Evolutionary conservation across 2,329 filamentous ascomycete genomes (phyloP), one percentile per base, ranked within the genome.

Genomic region (Periconia sp.): DNA sequence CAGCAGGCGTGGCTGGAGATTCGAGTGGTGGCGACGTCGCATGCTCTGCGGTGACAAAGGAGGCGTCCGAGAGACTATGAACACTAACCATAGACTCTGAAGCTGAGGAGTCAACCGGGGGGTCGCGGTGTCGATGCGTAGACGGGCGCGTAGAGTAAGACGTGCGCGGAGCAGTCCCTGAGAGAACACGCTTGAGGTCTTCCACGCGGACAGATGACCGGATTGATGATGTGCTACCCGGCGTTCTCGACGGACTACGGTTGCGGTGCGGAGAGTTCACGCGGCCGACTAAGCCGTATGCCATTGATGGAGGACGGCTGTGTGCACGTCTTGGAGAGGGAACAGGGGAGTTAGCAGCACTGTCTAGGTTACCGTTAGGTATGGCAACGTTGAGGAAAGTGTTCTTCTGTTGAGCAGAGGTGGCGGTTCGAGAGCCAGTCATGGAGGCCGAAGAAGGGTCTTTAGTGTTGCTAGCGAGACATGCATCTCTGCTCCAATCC

Each of bases 401-500:
- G 43, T 59, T 65, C 43, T 57, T 63, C 10, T 64, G 61, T 4
- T 57, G 56, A 9, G 48, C 43, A 3, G 65, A 67, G 0, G 63
- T 61, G 0, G 59, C 65, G 1, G 81, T 78, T 50, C 82, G 84
- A 3, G 90, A 95, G 16, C 89, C 90, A 40, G 78, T 88, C 40
- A 95, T 73, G 4, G 90, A 95, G 10, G 82, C 81, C 0, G 88
- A 83, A 57, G 86, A 88, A 57, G 85, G 85, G 41, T 88, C 76
- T 45, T 76, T 83, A 46, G 87, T 83, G 35, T 89, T 79, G 25
- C 82, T 78, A 9, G 85, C 81, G 38, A 94, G 74, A 22, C 87
- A 88, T 11, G 77, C 72, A 16, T 95, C 91, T 61, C 85, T 85
- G 26, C 84, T 87, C 92, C 92, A 96, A 34, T 88, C 82, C 15